Evolutionary conservation across 352 stramenopile genomes (phyloP), one percentile per base, ranked within the genome.

Genomic region (Thalassiosira pacifica): DNA sequence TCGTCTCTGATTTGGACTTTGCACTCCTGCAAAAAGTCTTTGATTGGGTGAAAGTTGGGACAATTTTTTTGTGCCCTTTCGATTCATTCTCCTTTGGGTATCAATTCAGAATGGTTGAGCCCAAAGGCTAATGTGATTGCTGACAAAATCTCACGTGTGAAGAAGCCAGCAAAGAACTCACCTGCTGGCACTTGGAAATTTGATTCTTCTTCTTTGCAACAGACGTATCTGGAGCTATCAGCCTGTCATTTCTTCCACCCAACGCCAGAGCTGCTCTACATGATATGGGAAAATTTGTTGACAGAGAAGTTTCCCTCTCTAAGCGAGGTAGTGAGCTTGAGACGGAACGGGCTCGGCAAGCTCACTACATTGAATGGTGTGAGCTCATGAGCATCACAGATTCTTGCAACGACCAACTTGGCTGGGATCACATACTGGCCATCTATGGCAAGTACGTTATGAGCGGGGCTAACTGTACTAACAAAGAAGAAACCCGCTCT

Each of bases 71-170:
- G 63, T 29, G 52, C 9, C 10, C 52, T 82, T 1, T 29, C 75
- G 9, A 75, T 82, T 2, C 27, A 48, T 4, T 69, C 45, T 32
- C 48, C 19, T 10, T 16, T 82, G 8, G 74, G 63, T n/a, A 61
- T 82, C 1, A 82, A 69, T 22, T 42, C 75, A 19, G 27, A 69
- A 9, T 76, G 64, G 48, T 48, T 76, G 3, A 65, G 19, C 0
- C 40, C 32, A 2, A 31, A 53, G 4, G 64, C 74, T 40, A 82
- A 82, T 18, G 45, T n/a, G 10, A 52, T 71, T 2, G 71, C 71
- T 11, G 59, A 79, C 52, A 55, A 24, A 19, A 79, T 79, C 18
- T 79, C 71, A 64, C 42, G 70, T 4, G 16, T 71, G 4, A 79
- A 79, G 24, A 42, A 71, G 40, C 2, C 10, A 18, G 34, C 27